Percentiles rank a stretch among this genome's conserved stretches.
Conservation (phyloP, 176 grass and related monocot genomes). For the Puya raimondii region DNA sequence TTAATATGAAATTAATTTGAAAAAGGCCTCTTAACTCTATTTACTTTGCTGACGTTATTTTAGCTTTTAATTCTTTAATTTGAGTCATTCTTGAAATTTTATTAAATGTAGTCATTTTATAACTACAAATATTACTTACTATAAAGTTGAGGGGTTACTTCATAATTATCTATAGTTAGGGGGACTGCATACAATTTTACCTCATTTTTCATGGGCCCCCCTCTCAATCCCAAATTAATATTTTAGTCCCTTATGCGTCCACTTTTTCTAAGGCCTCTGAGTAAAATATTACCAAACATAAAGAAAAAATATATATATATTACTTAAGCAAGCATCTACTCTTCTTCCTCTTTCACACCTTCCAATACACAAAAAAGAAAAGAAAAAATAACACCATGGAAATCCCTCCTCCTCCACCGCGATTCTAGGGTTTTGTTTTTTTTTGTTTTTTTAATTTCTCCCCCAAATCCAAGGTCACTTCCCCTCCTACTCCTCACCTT, state of each 20-base stretch:
- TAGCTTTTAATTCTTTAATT: too few species aligned
- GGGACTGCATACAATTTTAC: too few species aligned
- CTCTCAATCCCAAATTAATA: slow-evolving; percentile 25
- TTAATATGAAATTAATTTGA: too few species aligned
- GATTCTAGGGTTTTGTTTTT: not conserved
- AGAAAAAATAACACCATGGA: not conserved
- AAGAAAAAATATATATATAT: slow-evolving; percentile 4
- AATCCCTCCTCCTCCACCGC: not conserved
- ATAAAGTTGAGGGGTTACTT: not conserved
- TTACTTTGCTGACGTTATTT: too few species aligned
- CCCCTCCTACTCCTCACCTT: not conserved
- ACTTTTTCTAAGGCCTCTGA: slow-evolving; percentile 22
- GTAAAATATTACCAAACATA: slow-evolving; percentile 10
- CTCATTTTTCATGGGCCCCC: slow-evolving; percentile 7
- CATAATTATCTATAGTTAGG: not conserved
- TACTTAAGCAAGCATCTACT: not conserved
- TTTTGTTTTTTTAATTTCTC: not conserved
- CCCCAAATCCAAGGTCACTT: slow-evolving; percentile 15
- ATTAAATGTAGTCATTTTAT: not conserved
- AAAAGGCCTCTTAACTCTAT: not conserved
- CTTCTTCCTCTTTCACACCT: slow-evolving; percentile 17
- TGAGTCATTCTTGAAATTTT: too few species aligned
- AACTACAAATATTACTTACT: not conserved
- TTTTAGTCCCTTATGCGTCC: slow-evolving; percentile 26
- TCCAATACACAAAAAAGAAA: not conserved